Evolutionary conservation across 140 eudicot genomes (phyloP).

Genomic region (Oenanthe javanica): DNA sequence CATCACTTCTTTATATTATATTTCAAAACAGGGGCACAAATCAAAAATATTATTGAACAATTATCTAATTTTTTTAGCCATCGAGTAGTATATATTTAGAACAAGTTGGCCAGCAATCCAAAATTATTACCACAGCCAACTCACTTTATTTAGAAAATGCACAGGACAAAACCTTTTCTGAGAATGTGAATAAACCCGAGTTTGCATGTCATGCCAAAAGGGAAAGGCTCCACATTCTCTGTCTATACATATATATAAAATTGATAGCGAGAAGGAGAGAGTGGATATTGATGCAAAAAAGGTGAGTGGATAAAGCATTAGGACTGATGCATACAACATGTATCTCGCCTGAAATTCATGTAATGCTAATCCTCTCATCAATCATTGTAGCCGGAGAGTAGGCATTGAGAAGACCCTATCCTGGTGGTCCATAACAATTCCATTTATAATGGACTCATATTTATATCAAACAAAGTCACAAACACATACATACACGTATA

Average conservation of each 20-base stretch:
- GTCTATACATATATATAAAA: neutral
- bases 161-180: neutral
- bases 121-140: too few relatives aligned
- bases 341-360: slow-evolving; percentile 24
- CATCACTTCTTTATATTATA: too few relatives aligned
- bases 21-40: too few relatives aligned
- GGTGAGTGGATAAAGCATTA: slow-evolving; percentile 55
- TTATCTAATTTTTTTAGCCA: too few relatives aligned
- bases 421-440: slow-evolving; percentile 23
- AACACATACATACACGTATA: neutral
- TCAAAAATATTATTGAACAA: too few relatives aligned
- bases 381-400: slow-evolving; percentile 23
- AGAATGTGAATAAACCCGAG: too few relatives aligned
- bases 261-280: neutral
- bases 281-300: slow-evolving; percentile 9
- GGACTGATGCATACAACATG: slow-evolving; percentile 24
- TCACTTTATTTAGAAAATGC: neutral
- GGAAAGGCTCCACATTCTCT: neutral
- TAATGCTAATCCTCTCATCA: slow-evolving; percentile 18
- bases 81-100: too few relatives aligned
- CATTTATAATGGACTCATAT: neutral
- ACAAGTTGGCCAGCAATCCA: too few relatives aligned
- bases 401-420: slow-evolving; percentile 28
- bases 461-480: too few relatives aligned
- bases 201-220: too few relatives aligned